Conservation (phyloP, 2,329 filamentous ascomycete genomes). For the Fusarium sp. region DNA sequence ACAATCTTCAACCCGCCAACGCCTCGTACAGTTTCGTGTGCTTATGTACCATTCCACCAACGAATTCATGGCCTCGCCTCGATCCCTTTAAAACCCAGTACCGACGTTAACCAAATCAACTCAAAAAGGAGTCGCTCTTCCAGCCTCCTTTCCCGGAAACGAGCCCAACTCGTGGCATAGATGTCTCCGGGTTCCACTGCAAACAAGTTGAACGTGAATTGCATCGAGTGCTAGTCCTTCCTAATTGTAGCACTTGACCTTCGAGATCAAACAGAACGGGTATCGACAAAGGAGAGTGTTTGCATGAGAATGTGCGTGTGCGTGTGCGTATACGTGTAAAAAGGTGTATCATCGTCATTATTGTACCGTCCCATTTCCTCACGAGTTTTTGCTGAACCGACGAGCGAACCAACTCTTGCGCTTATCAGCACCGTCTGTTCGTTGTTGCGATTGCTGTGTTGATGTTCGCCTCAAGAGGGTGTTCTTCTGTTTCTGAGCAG, state of each 20-base stretch:
- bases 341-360: slow-evolving; percentile 23
- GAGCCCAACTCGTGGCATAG: slow-evolving; percentile 24
- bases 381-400: slow-evolving; percentile 78
- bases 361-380: slow-evolving; percentile 14
- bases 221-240: slow-evolving; percentile 4
- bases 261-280: slow-evolving; percentile 41
- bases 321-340: slow-evolving; percentile 13
- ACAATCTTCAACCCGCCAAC: slow-evolving; percentile 43
- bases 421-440: slow-evolving; percentile 71
- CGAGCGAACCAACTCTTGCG: slow-evolving; percentile 92
- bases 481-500: slow-evolving; percentile 50
- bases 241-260: slow-evolving; percentile 10
- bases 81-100: slow-evolving; percentile 20
- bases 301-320: slow-evolving; percentile 29
- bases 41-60: slow-evolving; percentile 44
- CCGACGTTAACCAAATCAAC: slow-evolving; percentile 32
- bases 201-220: slow-evolving; percentile 18
- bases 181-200: slow-evolving; percentile 19
- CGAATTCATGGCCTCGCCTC: slow-evolving; percentile 48
- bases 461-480: slow-evolving; percentile 50
- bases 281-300: slow-evolving; percentile 49
- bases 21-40: slow-evolving; percentile 49
- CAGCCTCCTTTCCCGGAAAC: not conserved
- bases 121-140: slow-evolving; percentile 23
- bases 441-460: slow-evolving; percentile 47